Evolutionary conservation across 805 yeast species (phyloP), one percentile per base, ranked within the genome.

Genomic region (Zygoascus tannicola): DNA sequence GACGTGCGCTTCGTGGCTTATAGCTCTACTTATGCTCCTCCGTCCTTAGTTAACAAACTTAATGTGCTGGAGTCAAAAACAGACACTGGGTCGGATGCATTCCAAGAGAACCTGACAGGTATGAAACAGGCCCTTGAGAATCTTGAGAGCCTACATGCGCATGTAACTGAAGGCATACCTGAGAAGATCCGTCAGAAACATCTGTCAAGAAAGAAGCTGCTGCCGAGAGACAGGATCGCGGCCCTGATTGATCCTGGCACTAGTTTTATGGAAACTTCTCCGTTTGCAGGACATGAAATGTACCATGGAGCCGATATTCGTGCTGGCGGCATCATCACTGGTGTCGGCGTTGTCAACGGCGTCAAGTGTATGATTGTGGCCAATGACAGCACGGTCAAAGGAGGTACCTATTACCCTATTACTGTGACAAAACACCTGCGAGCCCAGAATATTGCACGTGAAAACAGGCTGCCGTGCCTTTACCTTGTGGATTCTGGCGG

Each of bases 361-460:
- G 52, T 51, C 47, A 52, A 54, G 3, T 58, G 62, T 36, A 36
- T 58, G 37, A 53, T 58, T 32, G 58, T 58, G 12, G 63, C 63
- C 35, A 58, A 58, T 44, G 63, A 58, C 45, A 46, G 55, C 35
- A 58, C 63, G 26, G 63, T 58, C 36, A 58, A 58, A 44, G 63
- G 63, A 10, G 63, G 63, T 3, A 58, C 62, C n/a, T 58, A 58
- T 49, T 58, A 56, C 45, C 63, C 63, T 28, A 58, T 58, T 44
- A 58, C 63, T 5, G 63, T 58, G 20, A 49, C 60, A 23, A 58
- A 58, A 50, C 63, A 58, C 35, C 46, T 58, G 30, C 48, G 63
- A 28, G 63, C 63, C 14, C 63, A 58, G 46, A 62, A 58, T 42
- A 55, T 58, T 32, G 63, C 63, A 36, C 38, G 46, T 40, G 58